Base-by-base conservation (phyloP, 805 yeast species). In the Starmerella khaoyaiensis region DNA sequence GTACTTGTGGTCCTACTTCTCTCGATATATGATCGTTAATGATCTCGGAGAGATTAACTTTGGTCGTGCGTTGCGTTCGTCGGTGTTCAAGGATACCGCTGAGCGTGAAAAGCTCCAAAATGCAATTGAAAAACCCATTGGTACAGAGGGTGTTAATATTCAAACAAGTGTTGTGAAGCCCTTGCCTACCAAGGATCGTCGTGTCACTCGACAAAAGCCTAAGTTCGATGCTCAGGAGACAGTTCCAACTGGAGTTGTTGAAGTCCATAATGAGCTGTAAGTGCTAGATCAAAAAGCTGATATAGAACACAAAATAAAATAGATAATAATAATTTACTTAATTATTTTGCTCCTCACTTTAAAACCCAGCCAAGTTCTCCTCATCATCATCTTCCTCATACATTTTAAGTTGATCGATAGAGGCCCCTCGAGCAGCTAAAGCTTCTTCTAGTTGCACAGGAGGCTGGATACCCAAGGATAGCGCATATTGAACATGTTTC, bases 1-100 rank as follows among this genome's bases (percentile, higher is more conserved):
- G 47, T 80, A 79, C 62, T 76, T 83, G 1, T 90, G 96, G 95
- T 63, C 90, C 53, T 41, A 71, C 5, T 58, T 76, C 37, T 78
- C 94, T 42, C 65, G 86, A 44, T 87, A 83, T 58, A 71, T 81
- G 64, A 74, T 76, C 29, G 69, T 71, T 35, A 86, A 87, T 57
- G 84, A 80, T 35, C 45, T 56, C 10, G 41, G 45, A 16, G 39
- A 40, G 25, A 44, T 40, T 29, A 37, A 40, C 28, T 31, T 41
- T 21, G 43, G 42, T 16, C 31, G 36, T 9, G 40, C 27, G 19
- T 31, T 42, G 21, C 21, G 35, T 21, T 22, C 36, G 11, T 19
- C 25, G 19, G n/a, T 23, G 20, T 35, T 33, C 36, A 3, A 33
- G 23, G 35, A 23, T 33, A 20, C n/a, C 17, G 35, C 33, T 11